Conservation (phyloP, 2,329 filamentous ascomycete genomes). For the Corinectria fuckeliana region DNA sequence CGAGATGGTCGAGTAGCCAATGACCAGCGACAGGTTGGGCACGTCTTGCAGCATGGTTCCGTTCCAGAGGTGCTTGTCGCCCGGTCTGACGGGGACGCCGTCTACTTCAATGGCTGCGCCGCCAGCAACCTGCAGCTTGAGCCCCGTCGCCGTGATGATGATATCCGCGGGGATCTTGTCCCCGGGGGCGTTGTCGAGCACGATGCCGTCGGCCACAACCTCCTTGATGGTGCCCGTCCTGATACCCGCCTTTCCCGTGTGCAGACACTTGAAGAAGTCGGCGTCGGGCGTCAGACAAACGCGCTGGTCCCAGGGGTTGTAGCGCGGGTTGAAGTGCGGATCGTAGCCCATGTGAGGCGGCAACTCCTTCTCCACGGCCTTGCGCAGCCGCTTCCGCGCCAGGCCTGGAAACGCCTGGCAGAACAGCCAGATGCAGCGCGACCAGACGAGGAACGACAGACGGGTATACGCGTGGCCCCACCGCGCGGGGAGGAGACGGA, state of each 20-base stretch:
- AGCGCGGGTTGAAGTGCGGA: slow-evolving; percentile 59
- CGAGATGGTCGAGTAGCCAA: slow-evolving; percentile 64
- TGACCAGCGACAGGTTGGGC: slow-evolving; percentile 63
- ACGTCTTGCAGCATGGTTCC: slow-evolving; percentile 65
- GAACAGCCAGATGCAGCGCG: neutral
- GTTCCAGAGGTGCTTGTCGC: slow-evolving; percentile 61
- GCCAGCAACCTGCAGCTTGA: slow-evolving; percentile 61
- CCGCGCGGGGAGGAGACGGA: neutral
- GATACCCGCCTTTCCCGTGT: slow-evolving; percentile 43
- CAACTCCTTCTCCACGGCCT: slow-evolving; percentile 50
- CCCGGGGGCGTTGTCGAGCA: slow-evolving; percentile 42
- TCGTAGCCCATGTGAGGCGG: slow-evolving; percentile 53
- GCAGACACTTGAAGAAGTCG: slow-evolving; percentile 51
- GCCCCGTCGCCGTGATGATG: slow-evolving; percentile 69
- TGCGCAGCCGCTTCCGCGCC: slow-evolving; percentile 38
- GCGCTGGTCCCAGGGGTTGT: slow-evolving; percentile 70
- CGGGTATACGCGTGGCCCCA: neutral
- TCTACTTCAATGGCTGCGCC: slow-evolving; percentile 58
- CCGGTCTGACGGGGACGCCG: slow-evolving; percentile 49
- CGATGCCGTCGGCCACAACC: neutral
- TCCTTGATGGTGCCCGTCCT: slow-evolving; percentile 12
- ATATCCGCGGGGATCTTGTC: slow-evolving; percentile 54
- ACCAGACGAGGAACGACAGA: neutral
- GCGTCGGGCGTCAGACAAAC: slow-evolving; percentile 61
- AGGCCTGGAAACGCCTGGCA: neutral